These are phyloP conservation scores for Russula compacta DNA, from an alignment of 768 basidiomycete species.

Conservation along the genomic window DNA sequence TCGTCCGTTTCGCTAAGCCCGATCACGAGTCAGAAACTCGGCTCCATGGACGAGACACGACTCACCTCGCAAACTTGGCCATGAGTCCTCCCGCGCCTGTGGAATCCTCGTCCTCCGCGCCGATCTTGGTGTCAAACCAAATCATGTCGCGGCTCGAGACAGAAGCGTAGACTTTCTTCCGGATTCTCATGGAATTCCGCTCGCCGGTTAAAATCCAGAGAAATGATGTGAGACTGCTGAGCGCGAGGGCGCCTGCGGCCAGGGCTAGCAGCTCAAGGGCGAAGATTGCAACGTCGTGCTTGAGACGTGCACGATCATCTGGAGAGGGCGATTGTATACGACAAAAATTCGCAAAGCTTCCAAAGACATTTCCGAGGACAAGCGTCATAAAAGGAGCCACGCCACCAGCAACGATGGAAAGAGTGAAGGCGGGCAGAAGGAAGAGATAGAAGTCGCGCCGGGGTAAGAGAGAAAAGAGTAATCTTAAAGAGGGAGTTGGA, in stretches of 20 bases:
- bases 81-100: constrained; percentile 85
- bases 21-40: not conserved
- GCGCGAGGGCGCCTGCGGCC: constrained; percentile 52
- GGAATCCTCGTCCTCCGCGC: constrained; percentile 43
- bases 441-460: constrained; percentile 46
- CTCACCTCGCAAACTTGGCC: constrained; percentile 82
- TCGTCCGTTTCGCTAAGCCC: constrained; percentile 82
- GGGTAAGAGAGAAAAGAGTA: constrained; percentile 60
- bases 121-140: constrained; percentile 88
- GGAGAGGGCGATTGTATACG: constrained; percentile 32
- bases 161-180: constrained; percentile 58
- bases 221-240: constrained; percentile 66
- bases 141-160: constrained; percentile 65
- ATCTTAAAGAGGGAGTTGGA: constrained; percentile 35
- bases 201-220: constrained; percentile 90
- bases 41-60: not conserved
- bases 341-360: constrained; percentile 56
- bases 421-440: constrained; percentile 53
- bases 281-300: constrained; percentile 48
- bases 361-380: constrained; percentile 69
- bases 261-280: constrained; percentile 61
- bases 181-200: constrained; percentile 56
- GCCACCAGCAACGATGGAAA: constrained; percentile 56
- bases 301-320: constrained; percentile 40
- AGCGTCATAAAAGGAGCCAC: constrained; percentile 83